Conservation (phyloP, 1,284 basidiomycete genomes). For the Pascua guehoae region DNA sequence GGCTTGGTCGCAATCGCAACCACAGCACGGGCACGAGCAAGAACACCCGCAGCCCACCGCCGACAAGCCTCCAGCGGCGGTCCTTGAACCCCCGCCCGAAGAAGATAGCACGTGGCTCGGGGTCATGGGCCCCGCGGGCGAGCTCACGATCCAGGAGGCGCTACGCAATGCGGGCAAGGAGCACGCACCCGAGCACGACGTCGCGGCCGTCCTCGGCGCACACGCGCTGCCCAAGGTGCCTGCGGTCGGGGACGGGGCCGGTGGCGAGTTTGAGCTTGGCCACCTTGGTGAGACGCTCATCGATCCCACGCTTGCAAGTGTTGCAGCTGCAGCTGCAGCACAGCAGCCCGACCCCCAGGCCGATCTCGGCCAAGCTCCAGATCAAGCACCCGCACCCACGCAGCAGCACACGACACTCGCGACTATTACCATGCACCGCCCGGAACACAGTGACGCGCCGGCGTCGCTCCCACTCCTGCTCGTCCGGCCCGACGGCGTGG, state of each 20-base stretch:
- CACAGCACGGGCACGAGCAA: neutral
- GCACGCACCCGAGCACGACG: neutral
- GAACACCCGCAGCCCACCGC: neutral
- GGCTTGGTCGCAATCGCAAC: too few relatives aligned
- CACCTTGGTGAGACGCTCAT: neutral
- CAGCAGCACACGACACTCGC: neutral
- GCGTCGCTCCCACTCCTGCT: slow-evolving; percentile 24
- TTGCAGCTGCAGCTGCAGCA: neutral
- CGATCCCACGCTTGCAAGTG: neutral
- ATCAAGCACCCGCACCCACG: too few relatives aligned
- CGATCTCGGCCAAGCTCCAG: neutral
- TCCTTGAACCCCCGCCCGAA: neutral
- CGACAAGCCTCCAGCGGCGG: neutral
- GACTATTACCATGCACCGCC: slow-evolving; percentile 5
- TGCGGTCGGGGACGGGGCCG: neutral
- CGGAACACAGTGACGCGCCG: neutral
- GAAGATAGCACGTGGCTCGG: slow-evolving; percentile 8
- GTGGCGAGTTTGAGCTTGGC: neutral
- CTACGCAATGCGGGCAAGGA: slow-evolving; percentile 22
- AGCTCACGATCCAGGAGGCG: slow-evolving; percentile 31
- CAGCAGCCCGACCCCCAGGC: neutral
- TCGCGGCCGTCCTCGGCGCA: neutral
- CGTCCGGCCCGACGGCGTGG: slow-evolving; percentile 25
- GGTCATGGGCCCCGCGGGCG: slow-evolving; percentile 11
- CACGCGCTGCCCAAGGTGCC: neutral